These are phyloP conservation scores for Mollisia scopiformis DNA, from an alignment of 2,329 filamentous ascomycete species.

Conservation along the genomic window DNA sequence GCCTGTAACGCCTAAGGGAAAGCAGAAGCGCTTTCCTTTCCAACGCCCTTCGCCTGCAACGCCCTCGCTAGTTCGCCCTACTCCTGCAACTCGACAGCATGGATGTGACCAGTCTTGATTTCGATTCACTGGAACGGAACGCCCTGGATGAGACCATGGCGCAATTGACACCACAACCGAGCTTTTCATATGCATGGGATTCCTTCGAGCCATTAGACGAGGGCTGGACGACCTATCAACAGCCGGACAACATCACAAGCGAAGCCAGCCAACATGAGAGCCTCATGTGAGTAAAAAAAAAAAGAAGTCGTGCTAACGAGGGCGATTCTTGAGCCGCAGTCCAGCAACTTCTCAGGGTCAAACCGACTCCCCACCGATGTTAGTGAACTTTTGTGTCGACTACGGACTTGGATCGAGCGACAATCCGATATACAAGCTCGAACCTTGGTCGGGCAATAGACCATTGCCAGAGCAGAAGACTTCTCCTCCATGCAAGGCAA, in stretches of 20 bases:
- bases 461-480: neutral
- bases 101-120: neutral
- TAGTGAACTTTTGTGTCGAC: neutral
- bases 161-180: no score
- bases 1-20: no score
- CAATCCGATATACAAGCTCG: no score
- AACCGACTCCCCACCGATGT: neutral
- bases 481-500: neutral
- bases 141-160: neutral
- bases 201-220: no score
- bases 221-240: no score
- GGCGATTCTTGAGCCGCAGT: neutral
- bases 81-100: neutral
- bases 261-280: neutral
- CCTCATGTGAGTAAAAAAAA: slow-evolving; percentile 1
- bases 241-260: neutral
- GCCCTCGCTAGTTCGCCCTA: neutral
- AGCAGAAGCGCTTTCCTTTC: no score
- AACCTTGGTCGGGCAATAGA: no score
- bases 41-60: neutral
- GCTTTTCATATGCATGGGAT: no score
- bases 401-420: neutral
- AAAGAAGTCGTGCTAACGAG: neutral
- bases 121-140: neutral
- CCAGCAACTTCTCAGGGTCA: neutral